Base-by-base conservation (phyloP, 139 green algal species). In the Diplosphaera chodatii region DNA sequence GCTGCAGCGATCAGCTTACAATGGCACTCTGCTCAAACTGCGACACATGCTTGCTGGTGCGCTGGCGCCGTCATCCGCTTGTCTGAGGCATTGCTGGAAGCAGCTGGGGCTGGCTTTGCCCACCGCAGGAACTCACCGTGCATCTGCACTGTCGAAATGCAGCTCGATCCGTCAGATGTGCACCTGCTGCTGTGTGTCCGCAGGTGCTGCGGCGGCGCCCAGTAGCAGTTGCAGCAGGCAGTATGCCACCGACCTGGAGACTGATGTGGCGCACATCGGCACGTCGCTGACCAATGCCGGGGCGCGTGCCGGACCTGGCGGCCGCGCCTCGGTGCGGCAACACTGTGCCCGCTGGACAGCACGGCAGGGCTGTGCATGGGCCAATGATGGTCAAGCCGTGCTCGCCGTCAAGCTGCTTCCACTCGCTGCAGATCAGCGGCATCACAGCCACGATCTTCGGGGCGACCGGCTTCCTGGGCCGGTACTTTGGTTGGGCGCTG, bases 381-480 rank as follows among this genome's bases (percentile, higher is more conserved):
- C 6, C 40, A 41, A 63, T 29, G 31, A 30, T 71, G 1, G 37
- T 40, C 64, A 64, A 22, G 30, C 28, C 20, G 4, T 10, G 30
- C 28, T 34, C 28, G 4, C 10, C 27, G 22, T n/a, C n/a, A n/a
- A n/a, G n/a, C 37, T 10, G 37, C 37, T 20, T 48, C 8, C 37
- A 48, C 37, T 20, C 10, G 8, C 37, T 48, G 37, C 82, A 92
- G 87, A 75, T 91, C 25, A 89, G 69, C 71, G 95, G 95, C n/a
- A 77, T 97, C 31, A 88, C 81, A 1, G 94, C 90, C 1, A 97
- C 93, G 21, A 87, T 99, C 16, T 99, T 98, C 82, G 95, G 95
- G 27, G 79, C 79, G 40, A 93, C 91, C 13, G 95, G 95, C 21
- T 99, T 98, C 82, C 74, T 99, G 59, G 95, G 88, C 21, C 87